Evolutionary conservation across 192 early-diverging fungal genomes (phyloP), one percentile per base, ranked within the genome.

Genomic region (Borealophlyctis nickersoniae): DNA sequence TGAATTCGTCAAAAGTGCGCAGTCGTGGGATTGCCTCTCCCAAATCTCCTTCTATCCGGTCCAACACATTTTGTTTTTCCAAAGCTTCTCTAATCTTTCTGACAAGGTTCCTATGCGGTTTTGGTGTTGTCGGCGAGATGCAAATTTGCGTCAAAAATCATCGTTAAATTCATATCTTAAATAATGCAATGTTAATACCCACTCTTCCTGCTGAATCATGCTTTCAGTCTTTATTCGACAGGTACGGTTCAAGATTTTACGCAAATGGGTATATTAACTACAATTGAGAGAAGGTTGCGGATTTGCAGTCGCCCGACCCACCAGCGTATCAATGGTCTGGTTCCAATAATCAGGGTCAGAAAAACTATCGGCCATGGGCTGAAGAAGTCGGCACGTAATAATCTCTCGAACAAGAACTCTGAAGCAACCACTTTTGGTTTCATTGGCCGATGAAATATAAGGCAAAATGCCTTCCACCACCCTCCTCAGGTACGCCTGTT

Each of bases 271-370:
- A n/a, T n/a, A n/a, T n/a, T n/a, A n/a, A n/a, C n/a, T n/a, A n/a
- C n/a, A n/a, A 1, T 35, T 19, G 31, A 62, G 31, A 14, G 23
- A 31, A 71, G 27, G 2, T 13, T 23, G 54, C 14, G 27, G 4
- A 29, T 13, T 7, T 9, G 36, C 9, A n/a, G 23, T 32, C 58
- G 26, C 28, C 22, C 4, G 23, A 28, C 33, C 23, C 27, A 75
- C 78, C 56, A 83, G 39, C 26, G 56, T 31, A 45, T 89, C 87
- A n/a, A 95, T 70, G 16, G 84, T 78, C 62, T 91, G 86, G 71
- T 96, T 95, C 81, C 89, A 87, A 39, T 86, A 95, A 70, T 96
- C 92, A 0, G 93, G 89, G 49, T 96, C 93, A 0, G 87, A 76
- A 29, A 95, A 36, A 34, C 80, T 78, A 19, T 85, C 72, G 27